These are phyloP conservation scores for Termitomyces sp. DNA, from an alignment of 768 basidiomycete genomes.

Conservation along the genomic window DNA sequence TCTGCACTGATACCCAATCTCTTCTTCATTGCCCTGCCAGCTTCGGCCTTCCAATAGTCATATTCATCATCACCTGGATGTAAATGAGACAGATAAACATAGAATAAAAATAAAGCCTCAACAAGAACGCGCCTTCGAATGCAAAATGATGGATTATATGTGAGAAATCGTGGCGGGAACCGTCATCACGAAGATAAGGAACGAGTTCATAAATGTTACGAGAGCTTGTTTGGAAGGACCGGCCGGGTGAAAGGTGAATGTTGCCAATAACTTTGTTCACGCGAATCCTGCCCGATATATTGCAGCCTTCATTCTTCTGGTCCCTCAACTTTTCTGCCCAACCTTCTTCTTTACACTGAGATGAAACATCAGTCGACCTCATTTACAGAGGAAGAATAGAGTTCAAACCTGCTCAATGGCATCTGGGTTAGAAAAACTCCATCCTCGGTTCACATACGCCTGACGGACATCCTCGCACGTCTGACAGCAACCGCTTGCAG, in stretches of 20 bases:
- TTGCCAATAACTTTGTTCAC: slow-evolving; percentile 98
- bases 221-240: slow-evolving; percentile 85
- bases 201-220: slow-evolving; percentile 85
- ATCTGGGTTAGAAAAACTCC: slow-evolving; percentile 92
- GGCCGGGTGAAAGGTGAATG: slow-evolving; percentile 91
- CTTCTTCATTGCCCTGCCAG: slow-evolving; percentile 58
- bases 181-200: slow-evolving; percentile 87
- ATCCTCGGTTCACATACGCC: slow-evolving; percentile 86
- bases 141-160: slow-evolving; percentile 78
- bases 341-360: slow-evolving; percentile 85
- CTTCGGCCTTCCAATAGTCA: slow-evolving; percentile 56
- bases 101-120: not conserved
- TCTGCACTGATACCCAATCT: slow-evolving; percentile 68
- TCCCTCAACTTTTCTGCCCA: slow-evolving; percentile 93
- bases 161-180: slow-evolving; percentile 89
- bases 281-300: slow-evolving; percentile 82
- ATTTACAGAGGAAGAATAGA: not conserved
- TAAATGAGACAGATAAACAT: not conserved
- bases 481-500: slow-evolving; percentile 85
- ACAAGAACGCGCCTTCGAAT: slow-evolving; percentile 49
- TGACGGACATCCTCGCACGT: slow-evolving; percentile 92
- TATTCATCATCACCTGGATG: slow-evolving; percentile 71
- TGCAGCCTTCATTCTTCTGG: slow-evolving; percentile 93
- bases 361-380: not conserved
- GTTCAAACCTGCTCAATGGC: slow-evolving; percentile 81